Percentiles rank a stretch among this genome's conserved stretches.
These are phyloP conservation scores for Colletotrichum australisinense DNA, from an alignment of 2,329 filamentous ascomycete species.

Conservation along the genomic window DNA sequence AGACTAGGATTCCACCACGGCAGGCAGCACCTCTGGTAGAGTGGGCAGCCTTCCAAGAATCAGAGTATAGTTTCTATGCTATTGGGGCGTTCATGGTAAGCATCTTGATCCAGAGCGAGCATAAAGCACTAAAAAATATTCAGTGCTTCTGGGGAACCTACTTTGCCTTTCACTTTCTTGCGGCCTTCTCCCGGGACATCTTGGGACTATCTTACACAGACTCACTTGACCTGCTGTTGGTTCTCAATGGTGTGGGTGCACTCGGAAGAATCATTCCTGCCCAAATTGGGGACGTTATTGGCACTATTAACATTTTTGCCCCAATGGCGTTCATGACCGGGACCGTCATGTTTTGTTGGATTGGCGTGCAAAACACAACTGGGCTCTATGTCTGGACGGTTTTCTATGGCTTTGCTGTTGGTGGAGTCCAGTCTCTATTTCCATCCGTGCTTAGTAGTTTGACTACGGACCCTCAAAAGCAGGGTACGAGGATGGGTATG, in stretches of 20 bases:
- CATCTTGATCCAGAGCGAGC: not conserved
- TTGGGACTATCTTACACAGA: constrained; percentile 44
- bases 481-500: constrained; percentile 57
- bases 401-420: constrained; percentile 44
- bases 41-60: constrained; percentile 56
- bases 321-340: constrained; percentile 43
- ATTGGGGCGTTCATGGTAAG: constrained; percentile 44
- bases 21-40: constrained; percentile 56
- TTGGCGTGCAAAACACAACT: constrained; percentile 37
- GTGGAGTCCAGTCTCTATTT: constrained; percentile 45
- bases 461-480: constrained; percentile 52
- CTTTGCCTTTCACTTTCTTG: constrained; percentile 70
- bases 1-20: constrained; percentile 54
- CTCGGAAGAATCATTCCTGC: constrained; percentile 61
- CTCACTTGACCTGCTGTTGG: constrained; percentile 57
- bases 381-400: constrained; percentile 44
- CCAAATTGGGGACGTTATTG: constrained; percentile 59
- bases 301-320: constrained; percentile 63
- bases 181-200: constrained; percentile 57
- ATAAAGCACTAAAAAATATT: constrained; percentile 30
- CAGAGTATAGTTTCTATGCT: constrained; percentile 55
- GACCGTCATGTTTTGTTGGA: constrained; percentile 45
- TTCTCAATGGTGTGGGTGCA: constrained; percentile 65
- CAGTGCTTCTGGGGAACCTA: constrained; percentile 64
- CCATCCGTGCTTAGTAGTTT: constrained; percentile 51